Percentiles rank a stretch among this genome's conserved stretches.
Conservation (phyloP, 2,329 filamentous ascomycete species). For the Aschersonia sp. region DNA sequence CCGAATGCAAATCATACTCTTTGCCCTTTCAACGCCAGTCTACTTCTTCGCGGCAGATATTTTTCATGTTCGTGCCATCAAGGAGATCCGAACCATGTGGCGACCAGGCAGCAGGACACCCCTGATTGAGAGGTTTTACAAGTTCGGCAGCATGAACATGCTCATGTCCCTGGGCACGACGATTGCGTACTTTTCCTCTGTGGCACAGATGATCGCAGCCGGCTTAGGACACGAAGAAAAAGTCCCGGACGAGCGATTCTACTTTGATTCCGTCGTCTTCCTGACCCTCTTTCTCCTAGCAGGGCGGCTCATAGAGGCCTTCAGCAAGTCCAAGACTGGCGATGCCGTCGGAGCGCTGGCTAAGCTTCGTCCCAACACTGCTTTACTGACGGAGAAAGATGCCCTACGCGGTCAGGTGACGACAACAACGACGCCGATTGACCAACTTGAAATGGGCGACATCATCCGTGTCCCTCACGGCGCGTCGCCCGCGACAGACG, state of each 20-base stretch:
- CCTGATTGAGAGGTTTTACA: slow-evolving; percentile 61
- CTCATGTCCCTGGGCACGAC: slow-evolving; percentile 79
- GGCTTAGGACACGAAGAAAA: slow-evolving; percentile 30
- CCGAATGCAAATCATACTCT: slow-evolving; percentile 64
- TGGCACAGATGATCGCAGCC: slow-evolving; percentile 58
- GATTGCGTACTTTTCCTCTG: slow-evolving; percentile 73
- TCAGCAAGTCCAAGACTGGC: slow-evolving; percentile 82
- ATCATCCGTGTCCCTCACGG: slow-evolving; percentile 64
- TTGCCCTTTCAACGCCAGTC: slow-evolving; percentile 69
- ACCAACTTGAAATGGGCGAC: slow-evolving; percentile 63
- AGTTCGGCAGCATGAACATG: slow-evolving; percentile 96
- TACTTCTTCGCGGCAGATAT: slow-evolving; percentile 79
- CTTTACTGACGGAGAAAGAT: slow-evolving; percentile 47
- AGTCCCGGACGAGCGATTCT: slow-evolving; percentile 39
- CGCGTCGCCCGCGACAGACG: slow-evolving; percentile 73
- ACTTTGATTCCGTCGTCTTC: slow-evolving; percentile 90
- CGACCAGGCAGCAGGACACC: slow-evolving; percentile 58
- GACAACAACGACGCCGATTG: slow-evolving; percentile 37
- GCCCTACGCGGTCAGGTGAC: slow-evolving; percentile 18
- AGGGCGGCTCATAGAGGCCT: slow-evolving; percentile 66
- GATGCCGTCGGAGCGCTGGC: slow-evolving; percentile 71
- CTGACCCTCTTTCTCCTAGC: slow-evolving; percentile 73
- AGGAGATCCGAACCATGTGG: slow-evolving; percentile 70
- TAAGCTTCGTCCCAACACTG: slow-evolving; percentile 63
- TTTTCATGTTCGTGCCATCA: slow-evolving; percentile 67